These are phyloP conservation scores for Micromonas commoda DNA, from an alignment of 139 green algal genomes.

Conservation along the genomic window DNA sequence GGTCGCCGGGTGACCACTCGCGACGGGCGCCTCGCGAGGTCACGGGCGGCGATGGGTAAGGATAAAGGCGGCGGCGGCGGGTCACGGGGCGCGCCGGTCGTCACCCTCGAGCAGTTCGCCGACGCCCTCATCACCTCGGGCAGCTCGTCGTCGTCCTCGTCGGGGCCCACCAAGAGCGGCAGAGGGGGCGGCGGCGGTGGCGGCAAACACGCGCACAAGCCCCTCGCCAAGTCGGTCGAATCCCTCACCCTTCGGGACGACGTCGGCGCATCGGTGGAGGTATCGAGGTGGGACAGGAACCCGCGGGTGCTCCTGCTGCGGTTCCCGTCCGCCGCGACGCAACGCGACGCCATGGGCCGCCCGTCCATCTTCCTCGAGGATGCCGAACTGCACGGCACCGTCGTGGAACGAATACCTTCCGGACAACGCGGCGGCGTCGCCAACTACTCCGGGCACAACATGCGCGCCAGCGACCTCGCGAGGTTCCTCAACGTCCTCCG, in stretches of 20 bases:
- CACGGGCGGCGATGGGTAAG: not conserved
- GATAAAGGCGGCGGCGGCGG: not conserved
- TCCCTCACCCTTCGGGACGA: too few relatives aligned
- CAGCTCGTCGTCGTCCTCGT: not conserved
- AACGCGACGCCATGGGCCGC: constrained; percentile 1
- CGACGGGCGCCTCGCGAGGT: too few relatives aligned
- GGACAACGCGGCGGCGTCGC: constrained; percentile 8
- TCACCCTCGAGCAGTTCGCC: not conserved
- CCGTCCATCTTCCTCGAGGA: constrained; percentile 23
- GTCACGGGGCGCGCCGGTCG: not conserved
- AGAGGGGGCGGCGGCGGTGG: not conserved
- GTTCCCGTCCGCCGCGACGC: not conserved
- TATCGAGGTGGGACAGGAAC: not conserved
- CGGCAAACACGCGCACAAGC: not conserved
- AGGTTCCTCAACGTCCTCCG: not conserved
- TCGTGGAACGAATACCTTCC: not conserved
- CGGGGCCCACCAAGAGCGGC: not conserved
- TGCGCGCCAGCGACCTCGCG: not conserved
- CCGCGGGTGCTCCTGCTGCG: not conserved
- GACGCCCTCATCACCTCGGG: not conserved
- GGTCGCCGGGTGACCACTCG: too few relatives aligned
- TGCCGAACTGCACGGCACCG: not conserved
- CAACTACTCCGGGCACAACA: constrained; percentile 29
- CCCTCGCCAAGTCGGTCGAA: too few relatives aligned
- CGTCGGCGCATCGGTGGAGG: not conserved